phyloP scores from a whole-genome alignment of 352 stramenopile species.

The Pythium aphanidermatum region DNA sequence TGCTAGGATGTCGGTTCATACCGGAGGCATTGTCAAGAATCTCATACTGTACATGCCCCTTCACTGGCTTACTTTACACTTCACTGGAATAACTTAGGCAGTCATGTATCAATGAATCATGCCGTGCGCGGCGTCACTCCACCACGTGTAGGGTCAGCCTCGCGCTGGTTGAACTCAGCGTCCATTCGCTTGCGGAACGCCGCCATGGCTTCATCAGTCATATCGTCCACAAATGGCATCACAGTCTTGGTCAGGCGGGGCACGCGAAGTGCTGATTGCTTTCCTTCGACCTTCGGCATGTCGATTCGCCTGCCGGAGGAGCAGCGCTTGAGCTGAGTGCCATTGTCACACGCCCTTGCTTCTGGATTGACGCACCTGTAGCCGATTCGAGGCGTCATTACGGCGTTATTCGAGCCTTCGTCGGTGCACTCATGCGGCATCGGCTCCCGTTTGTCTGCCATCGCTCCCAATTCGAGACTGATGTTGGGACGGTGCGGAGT shows the following conservation, averaged over 20 bases:
- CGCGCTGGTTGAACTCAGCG: conserved; percentile 10
- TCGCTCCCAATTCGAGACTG: too few relatives aligned
- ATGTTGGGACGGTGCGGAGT: too few relatives aligned
- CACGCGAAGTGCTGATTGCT: conserved; percentile 3
- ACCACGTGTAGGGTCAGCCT: background rate
- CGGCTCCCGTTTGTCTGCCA: too few relatives aligned
- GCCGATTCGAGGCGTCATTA: too few relatives aligned
- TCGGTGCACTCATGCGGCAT: too few relatives aligned
- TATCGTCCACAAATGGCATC: conserved; percentile 27
- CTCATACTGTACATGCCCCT: background rate
- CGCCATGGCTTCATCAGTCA: conserved; percentile 18
- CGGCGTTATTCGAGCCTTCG: too few relatives aligned
- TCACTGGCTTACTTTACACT: background rate
- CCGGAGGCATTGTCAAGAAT: too few relatives aligned
- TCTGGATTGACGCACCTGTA: too few relatives aligned
- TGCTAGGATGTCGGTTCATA: too few relatives aligned
- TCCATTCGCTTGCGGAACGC: conserved; percentile 21
- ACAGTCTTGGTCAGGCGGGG: conserved; percentile 15
- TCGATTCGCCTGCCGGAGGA: too few relatives aligned
- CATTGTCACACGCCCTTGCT: too few relatives aligned
- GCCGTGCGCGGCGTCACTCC: conserved; percentile 3
- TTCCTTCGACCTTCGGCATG: conserved; percentile 9
- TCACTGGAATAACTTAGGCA: conserved; percentile 9
- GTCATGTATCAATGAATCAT: background rate
- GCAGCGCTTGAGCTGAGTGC: too few relatives aligned